Percentiles rank a stretch among this genome's conserved stretches.
These are phyloP conservation scores for Polysphondylium violaceum DNA, from an alignment of 78 protist genomes.

Conservation along the genomic window DNA sequence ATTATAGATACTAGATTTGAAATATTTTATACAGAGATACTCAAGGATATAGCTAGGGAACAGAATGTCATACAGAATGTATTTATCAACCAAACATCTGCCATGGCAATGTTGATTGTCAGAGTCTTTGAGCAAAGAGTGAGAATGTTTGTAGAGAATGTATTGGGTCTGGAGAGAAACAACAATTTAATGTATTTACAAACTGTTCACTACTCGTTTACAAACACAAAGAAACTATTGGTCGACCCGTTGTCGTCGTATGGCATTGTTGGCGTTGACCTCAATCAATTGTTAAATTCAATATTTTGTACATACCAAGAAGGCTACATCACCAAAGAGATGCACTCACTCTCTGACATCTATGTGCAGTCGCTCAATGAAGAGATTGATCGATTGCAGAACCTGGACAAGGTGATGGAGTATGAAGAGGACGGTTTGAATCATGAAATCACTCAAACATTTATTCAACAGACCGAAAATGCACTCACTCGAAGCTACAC, in stretches of 20 bases:
- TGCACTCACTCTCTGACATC: not conserved
- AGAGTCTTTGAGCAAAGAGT: slow-evolving; percentile 78
- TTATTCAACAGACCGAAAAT: slow-evolving; percentile 60
- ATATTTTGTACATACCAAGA: slow-evolving; percentile 58
- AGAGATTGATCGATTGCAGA: slow-evolving; percentile 15
- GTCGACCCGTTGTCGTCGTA: slow-evolving; percentile 55
- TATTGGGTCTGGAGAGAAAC: slow-evolving; percentile 24
- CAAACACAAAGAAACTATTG: slow-evolving; percentile 34
- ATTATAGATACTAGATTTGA: slow-evolving; percentile 49
- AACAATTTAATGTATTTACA: slow-evolving; percentile 14
- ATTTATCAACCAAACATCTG: slow-evolving; percentile 67
- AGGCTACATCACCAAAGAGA: slow-evolving; percentile 39
- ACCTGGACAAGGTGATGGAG: not conserved
- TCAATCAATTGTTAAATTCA: slow-evolving; percentile 25
- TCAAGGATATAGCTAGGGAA: slow-evolving; percentile 42
- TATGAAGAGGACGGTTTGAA: slow-evolving; percentile 57
- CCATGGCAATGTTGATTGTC: slow-evolving; percentile 55
- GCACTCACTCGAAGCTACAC: slow-evolving; percentile 34
- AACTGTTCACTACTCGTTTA: slow-evolving; percentile 34
- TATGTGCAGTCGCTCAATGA: not conserved
- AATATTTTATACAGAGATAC: slow-evolving; percentile 35
- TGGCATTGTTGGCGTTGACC: slow-evolving; percentile 63
- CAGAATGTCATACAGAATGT: slow-evolving; percentile 58
- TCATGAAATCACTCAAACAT: slow-evolving; percentile 62
- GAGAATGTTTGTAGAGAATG: slow-evolving; percentile 43